Base-by-base conservation (phyloP, 1,284 basidiomycete genomes). In the Melampsora allii-populina region DNA sequence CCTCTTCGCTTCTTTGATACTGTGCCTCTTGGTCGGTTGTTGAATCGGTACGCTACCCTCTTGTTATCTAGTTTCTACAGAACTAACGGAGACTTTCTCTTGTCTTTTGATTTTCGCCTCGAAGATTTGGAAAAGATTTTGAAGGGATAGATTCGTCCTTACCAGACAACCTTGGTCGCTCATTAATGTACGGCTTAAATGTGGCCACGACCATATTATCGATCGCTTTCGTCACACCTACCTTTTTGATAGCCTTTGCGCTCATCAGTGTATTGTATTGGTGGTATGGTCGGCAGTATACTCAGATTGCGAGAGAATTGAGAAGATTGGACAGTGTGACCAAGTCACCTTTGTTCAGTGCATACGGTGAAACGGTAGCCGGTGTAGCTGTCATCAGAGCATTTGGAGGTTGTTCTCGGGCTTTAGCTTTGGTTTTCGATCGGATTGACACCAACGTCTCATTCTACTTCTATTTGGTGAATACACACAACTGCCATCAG, bases 281-380 rank as follows among this genome's bases (percentile, higher is more conserved):
- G 59, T 36, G 59, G 27, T 61, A 61, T 61, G 59, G 59, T 0
- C 5, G 10, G 61, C 66, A 63, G 10, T 79, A 78, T 46, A 63
- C 74, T 29, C 77, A 76, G 21, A 77, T 77, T 6, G 77, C 80
- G 0, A 77, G 80, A 53, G 79, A 81, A 60, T 76, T 81, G 68
- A 75, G 80, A 3, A 76, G 80, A 1, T 77, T 81, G 42, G 91
- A 94, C 29, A 92, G 91, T 14, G 88, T 93, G 60, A 92, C 92
- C 7, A 88, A 92, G 46, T 94, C 91, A 0, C 94, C 94, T 0
- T 83, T 97, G 17, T 96, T 95, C 81, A 92, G 91, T 0, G 89
- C 94, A 61, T 96, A 76, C 60, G 67, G 76, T 48, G 78, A 77
- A 39, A 59, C 76, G 17, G 59, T 84, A 46, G 80, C 82, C n/a